Percentiles rank a stretch among this genome's conserved stretches.
These are phyloP conservation scores for Asterochloris sp. DNA, from an alignment of 139 green algal species.

Conservation along the genomic window DNA sequence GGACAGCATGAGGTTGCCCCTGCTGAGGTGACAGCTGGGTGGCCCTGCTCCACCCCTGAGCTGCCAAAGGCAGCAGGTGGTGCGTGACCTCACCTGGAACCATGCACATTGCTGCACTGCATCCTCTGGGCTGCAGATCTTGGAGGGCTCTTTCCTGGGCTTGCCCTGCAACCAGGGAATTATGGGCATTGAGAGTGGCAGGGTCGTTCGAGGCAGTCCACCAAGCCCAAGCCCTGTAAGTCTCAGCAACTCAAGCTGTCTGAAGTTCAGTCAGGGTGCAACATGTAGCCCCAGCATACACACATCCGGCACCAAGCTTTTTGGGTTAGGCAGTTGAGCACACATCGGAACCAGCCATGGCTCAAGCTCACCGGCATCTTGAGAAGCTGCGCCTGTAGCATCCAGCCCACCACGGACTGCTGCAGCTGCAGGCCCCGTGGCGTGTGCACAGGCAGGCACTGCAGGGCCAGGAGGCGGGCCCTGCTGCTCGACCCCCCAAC, in stretches of 20 bases:
- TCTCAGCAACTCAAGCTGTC: neutral
- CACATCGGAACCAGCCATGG: neutral
- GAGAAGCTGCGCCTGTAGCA: neutral
- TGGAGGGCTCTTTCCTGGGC: too few species aligned
- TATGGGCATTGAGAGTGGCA: too few species aligned
- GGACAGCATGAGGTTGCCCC: too few species aligned
- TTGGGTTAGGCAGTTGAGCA: neutral
- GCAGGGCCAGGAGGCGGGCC: constrained; percentile 15
- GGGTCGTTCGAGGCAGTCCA: too few species aligned
- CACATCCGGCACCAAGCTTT: neutral
- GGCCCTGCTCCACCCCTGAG: too few species aligned
- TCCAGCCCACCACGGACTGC: neutral
- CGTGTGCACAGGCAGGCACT: constrained; percentile 6
- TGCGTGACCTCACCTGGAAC: too few species aligned
- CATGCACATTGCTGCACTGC: too few species aligned
- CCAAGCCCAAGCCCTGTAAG: neutral
- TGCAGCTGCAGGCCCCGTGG: constrained; percentile 8
- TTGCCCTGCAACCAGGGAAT: too few species aligned
- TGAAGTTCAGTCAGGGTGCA: neutral
- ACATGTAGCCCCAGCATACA: neutral
- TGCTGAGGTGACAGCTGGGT: too few species aligned
- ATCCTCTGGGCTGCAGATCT: too few species aligned
- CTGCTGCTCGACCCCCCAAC: neutral
- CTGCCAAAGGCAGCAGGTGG: too few species aligned
- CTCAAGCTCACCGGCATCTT: neutral